phyloP scores from a whole-genome alignment of 2,329 filamentous ascomycete species.

The Microcyclospora pomicola region DNA sequence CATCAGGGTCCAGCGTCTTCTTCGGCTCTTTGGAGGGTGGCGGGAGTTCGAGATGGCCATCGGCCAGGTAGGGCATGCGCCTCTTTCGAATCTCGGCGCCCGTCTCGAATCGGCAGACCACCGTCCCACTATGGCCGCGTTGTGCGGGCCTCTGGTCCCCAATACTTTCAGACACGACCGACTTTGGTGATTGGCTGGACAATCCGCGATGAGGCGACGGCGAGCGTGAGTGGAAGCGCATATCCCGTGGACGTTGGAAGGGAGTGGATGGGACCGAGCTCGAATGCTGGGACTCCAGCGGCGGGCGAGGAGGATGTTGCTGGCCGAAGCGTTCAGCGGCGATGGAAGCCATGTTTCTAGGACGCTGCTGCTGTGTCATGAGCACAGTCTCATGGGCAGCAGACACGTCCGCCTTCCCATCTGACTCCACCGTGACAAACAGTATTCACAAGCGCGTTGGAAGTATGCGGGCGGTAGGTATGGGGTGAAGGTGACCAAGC shows the following conservation, averaged over 20 bases:
- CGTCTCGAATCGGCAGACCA: slow-evolving; percentile 76
- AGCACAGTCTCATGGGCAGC: slow-evolving; percentile 14
- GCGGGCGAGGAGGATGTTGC: slow-evolving; percentile 14
- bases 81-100: slow-evolving; percentile 66
- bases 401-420: slow-evolving; percentile 4
- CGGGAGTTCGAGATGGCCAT: slow-evolving; percentile 67
- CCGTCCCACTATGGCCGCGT: slow-evolving; percentile 32
- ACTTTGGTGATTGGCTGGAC: slow-evolving; percentile 73
- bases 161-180: slow-evolving; percentile 79
- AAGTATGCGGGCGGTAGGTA: too few relatives aligned
- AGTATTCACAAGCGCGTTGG: too few relatives aligned
- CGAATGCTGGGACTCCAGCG: slow-evolving; percentile 46
- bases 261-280: slow-evolving; percentile 90
- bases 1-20: slow-evolving; percentile 53
- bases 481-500: too few relatives aligned
- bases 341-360: slow-evolving; percentile 3
- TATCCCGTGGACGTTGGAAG: slow-evolving; percentile 72
- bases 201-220: slow-evolving; percentile 64
- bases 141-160: slow-evolving; percentile 43
- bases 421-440: slow-evolving; percentile 4
- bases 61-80: slow-evolving; percentile 71
- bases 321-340: slow-evolving; percentile 9
- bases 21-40: slow-evolving; percentile 56
- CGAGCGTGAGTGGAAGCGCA: slow-evolving; percentile 63
- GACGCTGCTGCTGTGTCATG: slow-evolving; percentile 13